Conservation (phyloP, 208 protist species). For the Trypanosoma theileri region DNA sequence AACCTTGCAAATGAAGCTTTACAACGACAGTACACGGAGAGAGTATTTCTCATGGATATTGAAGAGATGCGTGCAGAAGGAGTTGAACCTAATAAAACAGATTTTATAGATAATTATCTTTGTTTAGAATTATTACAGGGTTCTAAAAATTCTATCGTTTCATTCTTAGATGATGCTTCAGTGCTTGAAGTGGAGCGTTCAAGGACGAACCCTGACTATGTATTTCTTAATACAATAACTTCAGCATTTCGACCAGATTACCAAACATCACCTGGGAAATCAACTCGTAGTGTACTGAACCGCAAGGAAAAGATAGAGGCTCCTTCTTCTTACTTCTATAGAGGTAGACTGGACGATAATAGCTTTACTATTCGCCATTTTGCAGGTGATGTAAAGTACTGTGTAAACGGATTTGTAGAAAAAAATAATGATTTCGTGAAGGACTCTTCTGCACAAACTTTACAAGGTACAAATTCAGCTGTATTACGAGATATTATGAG, state of each 20-base stretch:
- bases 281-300: constrained; percentile 14
- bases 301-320: constrained; percentile 7
- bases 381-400: constrained; percentile 51
- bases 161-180: constrained; percentile 79
- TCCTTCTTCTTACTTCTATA: constrained; percentile 16
- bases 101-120: constrained; percentile 75
- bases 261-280: constrained; percentile 19
- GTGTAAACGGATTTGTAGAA: constrained; percentile 34
- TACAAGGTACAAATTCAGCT: constrained; percentile 13
- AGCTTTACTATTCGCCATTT: constrained; percentile 47
- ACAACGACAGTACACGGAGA: constrained; percentile 86
- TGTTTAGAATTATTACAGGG: constrained; percentile 76
- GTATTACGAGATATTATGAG: constrained; percentile 22
- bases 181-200: constrained; percentile 47
- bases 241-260: constrained; percentile 26
- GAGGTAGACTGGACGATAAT: constrained; percentile 22
- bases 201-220: constrained; percentile 24
- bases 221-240: constrained; percentile 37
- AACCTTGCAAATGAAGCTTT: constrained; percentile 92
- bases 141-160: constrained; percentile 58
- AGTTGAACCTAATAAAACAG: constrained; percentile 73
- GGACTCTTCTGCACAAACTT: constrained; percentile 19
- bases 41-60: constrained; percentile 68
- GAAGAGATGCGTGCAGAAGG: constrained; percentile 62
- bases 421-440: constrained; percentile 55